A percentile compares a stretch with the other conserved stretches of the same genome.
Evolutionary conservation across 208 protist genomes (phyloP).

Genomic region (Crithidia bombi): DNA sequence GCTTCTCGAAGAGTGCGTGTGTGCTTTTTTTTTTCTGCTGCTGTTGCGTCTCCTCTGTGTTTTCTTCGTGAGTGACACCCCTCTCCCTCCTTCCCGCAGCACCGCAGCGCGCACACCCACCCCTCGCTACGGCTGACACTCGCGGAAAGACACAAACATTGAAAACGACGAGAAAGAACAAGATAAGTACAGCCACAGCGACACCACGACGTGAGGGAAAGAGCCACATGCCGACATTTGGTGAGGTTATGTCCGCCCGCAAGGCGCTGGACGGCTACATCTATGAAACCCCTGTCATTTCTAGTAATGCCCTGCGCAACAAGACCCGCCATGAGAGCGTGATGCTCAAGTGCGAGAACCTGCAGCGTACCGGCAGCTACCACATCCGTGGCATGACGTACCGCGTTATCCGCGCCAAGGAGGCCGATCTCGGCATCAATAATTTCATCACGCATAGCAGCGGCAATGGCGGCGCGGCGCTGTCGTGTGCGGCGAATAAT

Average conservation of each 20-base stretch:
- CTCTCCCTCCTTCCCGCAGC: background rate
- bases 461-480: slow-evolving; percentile 93
- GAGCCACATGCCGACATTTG: slow-evolving; percentile 43
- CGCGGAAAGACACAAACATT: too few relatives aligned
- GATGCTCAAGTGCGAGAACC: slow-evolving; percentile 79
- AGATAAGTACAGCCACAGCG: too few relatives aligned
- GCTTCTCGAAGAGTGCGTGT: too few relatives aligned
- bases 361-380: slow-evolving; percentile 82
- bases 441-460: slow-evolving; percentile 90
- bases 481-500: slow-evolving; percentile 82
- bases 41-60: background rate
- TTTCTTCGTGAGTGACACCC: background rate
- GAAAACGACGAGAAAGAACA: too few relatives aligned
- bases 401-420: slow-evolving; percentile 73
- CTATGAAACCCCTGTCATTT: slow-evolving; percentile 72
- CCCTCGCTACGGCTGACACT: too few relatives aligned
- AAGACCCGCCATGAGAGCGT: slow-evolving; percentile 62
- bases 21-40: slow-evolving; percentile 5
- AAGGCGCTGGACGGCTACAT: slow-evolving; percentile 65
- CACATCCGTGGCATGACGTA: slow-evolving; percentile 75
- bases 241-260: slow-evolving; percentile 71
- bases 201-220: too few relatives aligned
- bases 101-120: background rate
- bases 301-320: slow-evolving; percentile 56
- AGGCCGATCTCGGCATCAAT: slow-evolving; percentile 63